A percentile compares a stretch with the other conserved stretches of the same genome.
These are phyloP conservation scores for Globisporangium rhizosaccharum DNA, from an alignment of 352 stramenopile species.

Conservation along the genomic window DNA sequence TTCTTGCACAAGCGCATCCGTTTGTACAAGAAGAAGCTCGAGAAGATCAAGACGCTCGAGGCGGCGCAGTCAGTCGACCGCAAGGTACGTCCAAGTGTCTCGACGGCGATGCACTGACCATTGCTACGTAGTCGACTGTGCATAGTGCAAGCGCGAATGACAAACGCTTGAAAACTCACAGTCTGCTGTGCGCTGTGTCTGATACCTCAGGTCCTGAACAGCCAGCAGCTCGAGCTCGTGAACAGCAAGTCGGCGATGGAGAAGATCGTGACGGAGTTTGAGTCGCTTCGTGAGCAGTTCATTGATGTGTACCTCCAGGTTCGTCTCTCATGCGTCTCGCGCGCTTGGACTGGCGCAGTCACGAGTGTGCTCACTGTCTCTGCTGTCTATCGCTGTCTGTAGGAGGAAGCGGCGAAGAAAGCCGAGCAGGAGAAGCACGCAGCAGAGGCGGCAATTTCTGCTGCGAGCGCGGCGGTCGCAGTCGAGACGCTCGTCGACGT, in stretches of 20 bases:
- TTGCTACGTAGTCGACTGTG: background rate
- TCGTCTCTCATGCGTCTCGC: background rate
- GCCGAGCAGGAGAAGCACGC: slow-evolving; percentile 10
- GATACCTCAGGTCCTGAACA: slow-evolving; percentile 40
- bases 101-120: background rate
- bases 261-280: slow-evolving; percentile 70
- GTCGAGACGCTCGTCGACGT: slow-evolving; percentile 9
- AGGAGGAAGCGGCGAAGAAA: slow-evolving; percentile 41
- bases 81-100: slow-evolving; percentile 25
- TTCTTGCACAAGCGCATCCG: slow-evolving; percentile 81
- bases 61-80: slow-evolving; percentile 30
- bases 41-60: slow-evolving; percentile 77
- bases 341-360: no score
- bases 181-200: background rate
- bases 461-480: slow-evolving; percentile 8
- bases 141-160: background rate
- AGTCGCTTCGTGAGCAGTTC: slow-evolving; percentile 76
- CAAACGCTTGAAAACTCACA: background rate
- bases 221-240: slow-evolving; percentile 74
- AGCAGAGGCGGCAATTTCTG: background rate
- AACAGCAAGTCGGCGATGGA: slow-evolving; percentile 54
- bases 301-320: slow-evolving; percentile 50
- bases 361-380: no score
- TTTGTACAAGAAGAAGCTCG: slow-evolving; percentile 80
- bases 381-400: background rate